phyloP scores from a whole-genome alignment of 768 basidiomycete genomes.

The Clitopilus hobsonii region DNA sequence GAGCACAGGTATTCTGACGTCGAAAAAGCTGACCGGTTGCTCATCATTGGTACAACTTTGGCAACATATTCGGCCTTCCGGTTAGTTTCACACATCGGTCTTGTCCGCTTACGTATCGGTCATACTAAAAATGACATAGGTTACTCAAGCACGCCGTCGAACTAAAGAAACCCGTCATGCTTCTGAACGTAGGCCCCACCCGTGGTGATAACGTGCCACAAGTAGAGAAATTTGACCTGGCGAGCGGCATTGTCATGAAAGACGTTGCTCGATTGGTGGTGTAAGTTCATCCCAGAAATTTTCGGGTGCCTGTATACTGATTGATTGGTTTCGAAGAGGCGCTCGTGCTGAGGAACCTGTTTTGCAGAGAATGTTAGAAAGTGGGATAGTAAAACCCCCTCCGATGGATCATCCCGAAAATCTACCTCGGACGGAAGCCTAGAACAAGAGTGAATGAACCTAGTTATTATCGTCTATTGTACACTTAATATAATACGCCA shows the following conservation, averaged over 20 bases:
- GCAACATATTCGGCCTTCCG: constrained; percentile 92
- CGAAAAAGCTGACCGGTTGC: constrained; percentile 57
- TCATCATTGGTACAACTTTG: constrained; percentile 85
- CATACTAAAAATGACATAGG: constrained; percentile 30
- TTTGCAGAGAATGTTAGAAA: constrained; percentile 47
- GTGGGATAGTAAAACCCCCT: constrained; percentile 52
- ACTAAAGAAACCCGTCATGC: constrained; percentile 68
- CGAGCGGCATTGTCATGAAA: constrained; percentile 67
- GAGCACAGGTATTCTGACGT: constrained; percentile 49
- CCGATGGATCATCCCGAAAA: constrained; percentile 26
- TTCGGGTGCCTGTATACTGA: not conserved
- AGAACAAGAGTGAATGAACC: not conserved
- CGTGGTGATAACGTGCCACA: constrained; percentile 70
- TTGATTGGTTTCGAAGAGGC: constrained; percentile 34
- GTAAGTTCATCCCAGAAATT: constrained; percentile 35
- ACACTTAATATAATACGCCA: not conserved
- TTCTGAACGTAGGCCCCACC: constrained; percentile 86
- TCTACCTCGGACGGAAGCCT: not conserved
- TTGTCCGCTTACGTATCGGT: not conserved
- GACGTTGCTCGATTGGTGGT: constrained; percentile 56
- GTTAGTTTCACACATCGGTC: constrained; percentile 28
- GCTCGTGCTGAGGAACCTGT: constrained; percentile 39
- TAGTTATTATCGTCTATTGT: not conserved
- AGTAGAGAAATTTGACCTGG: constrained; percentile 76
- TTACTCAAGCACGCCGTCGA: constrained; percentile 78